These are phyloP conservation scores for Coniochaeta pulveracea DNA, from an alignment of 2,329 filamentous ascomycete species.

Conservation along the genomic window DNA sequence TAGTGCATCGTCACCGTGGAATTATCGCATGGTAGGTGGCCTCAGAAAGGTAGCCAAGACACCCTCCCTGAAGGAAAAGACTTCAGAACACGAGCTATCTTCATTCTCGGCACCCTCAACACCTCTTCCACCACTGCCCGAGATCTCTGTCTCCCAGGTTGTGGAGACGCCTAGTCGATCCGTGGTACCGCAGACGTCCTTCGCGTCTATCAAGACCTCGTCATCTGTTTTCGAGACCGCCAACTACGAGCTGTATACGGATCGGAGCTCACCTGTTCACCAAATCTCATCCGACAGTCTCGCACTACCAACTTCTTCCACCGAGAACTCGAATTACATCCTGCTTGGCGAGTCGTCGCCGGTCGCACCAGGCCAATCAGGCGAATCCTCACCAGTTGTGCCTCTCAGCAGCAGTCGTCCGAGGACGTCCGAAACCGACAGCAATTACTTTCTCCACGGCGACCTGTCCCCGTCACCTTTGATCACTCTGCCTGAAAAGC, in stretches of 20 bases:
- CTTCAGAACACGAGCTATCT: constrained; percentile 16
- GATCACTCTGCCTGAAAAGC: constrained; percentile 18
- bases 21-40: constrained; percentile 42
- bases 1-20: constrained; percentile 33
- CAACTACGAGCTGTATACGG: constrained; percentile 43
- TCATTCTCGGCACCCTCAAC: constrained; percentile 16
- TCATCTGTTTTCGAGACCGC: constrained; percentile 37
- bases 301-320: constrained; percentile 26
- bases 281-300: constrained; percentile 29
- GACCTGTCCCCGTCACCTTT: constrained; percentile 29
- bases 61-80: constrained; percentile 30
- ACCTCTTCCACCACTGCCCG: constrained; percentile 20
- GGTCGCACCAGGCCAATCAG: constrained; percentile 25
- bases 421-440: constrained; percentile 26
- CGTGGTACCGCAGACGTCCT: constrained; percentile 24
- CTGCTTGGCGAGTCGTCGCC: constrained; percentile 40
- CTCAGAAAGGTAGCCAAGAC: constrained; percentile 39
- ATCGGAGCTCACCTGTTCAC: constrained; percentile 17
- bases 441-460: constrained; percentile 44
- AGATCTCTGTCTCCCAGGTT: constrained; percentile 14
- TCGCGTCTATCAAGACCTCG: constrained; percentile 24
- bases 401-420: constrained; percentile 25
- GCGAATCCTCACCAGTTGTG: constrained; percentile 33
- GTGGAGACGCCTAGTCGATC: constrained; percentile 12
- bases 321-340: constrained; percentile 36